Evolutionary conservation across 1,284 basidiomycete genomes (phyloP).

Genomic region (Ganoderma sinense): DNA sequence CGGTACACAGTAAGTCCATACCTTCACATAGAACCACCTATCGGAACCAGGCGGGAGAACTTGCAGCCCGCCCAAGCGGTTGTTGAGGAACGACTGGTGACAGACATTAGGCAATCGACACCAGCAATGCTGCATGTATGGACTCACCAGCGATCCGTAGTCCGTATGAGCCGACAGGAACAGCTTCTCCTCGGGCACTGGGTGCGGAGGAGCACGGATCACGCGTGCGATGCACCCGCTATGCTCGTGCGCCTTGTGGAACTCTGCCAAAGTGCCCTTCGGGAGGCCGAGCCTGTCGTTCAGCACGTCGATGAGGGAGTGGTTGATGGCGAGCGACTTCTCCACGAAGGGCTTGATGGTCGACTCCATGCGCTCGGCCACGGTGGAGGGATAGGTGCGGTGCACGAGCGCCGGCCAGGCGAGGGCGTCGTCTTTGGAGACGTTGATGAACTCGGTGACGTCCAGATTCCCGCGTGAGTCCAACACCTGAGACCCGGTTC

Average conservation of each 20-base stretch:
- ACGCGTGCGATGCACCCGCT: constrained; percentile 36
- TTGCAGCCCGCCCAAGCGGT: constrained; percentile 74
- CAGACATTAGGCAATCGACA: neutral
- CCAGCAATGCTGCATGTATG: neutral
- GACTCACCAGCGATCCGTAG: constrained; percentile 42
- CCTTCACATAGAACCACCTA: constrained; percentile 73
- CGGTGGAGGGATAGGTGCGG: constrained; percentile 42
- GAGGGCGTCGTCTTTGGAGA: constrained; percentile 42
- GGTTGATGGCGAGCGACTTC: constrained; percentile 41
- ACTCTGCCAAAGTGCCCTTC: constrained; percentile 23
- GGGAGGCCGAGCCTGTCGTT: constrained; percentile 39
- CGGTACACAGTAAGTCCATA: constrained; percentile 28
- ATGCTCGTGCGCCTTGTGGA: constrained; percentile 23
- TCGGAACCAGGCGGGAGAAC: constrained; percentile 67
- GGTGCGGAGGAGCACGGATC: constrained; percentile 37
- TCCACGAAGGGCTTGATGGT: constrained; percentile 41
- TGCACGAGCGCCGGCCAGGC: constrained; percentile 38
- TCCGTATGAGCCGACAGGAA: constrained; percentile 43
- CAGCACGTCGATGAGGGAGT: constrained; percentile 41
- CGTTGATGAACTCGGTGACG: constrained; percentile 42
- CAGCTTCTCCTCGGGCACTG: constrained; percentile 25
- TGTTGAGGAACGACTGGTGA: constrained; percentile 68
- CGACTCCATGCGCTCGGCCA: constrained; percentile 39
- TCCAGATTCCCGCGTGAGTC: constrained; percentile 42
- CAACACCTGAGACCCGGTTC: constrained; percentile 39